These are phyloP conservation scores for Kodamaea sp. DNA, from an alignment of 1,139 yeast genomes.

Conservation along the genomic window DNA sequence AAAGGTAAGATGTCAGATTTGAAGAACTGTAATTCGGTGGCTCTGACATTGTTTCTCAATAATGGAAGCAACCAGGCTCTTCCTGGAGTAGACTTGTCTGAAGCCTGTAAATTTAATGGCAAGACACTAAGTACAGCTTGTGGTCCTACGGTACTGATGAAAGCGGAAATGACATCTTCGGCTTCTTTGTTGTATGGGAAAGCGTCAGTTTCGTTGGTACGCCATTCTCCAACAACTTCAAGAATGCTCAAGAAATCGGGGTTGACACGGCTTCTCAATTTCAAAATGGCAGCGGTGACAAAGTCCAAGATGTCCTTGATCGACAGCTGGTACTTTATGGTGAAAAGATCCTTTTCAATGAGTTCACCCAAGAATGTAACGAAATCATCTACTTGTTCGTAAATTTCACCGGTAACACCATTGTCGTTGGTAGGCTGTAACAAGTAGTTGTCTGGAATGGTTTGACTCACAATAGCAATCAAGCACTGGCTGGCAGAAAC, in stretches of 20 bases:
- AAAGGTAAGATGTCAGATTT: slow-evolving; percentile 66
- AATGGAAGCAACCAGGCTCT: slow-evolving; percentile 97
- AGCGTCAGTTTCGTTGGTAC: slow-evolving; percentile 71
- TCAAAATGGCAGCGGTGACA: slow-evolving; percentile 61
- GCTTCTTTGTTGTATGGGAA: slow-evolving; percentile 77
- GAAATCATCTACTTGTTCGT: slow-evolving; percentile 58
- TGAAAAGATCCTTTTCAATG: slow-evolving; percentile 57
- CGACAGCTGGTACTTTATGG: slow-evolving; percentile 76
- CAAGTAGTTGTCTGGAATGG: slow-evolving; percentile 61
- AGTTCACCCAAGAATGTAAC: slow-evolving; percentile 50
- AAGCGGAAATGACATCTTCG: slow-evolving; percentile 78
- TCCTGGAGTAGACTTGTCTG: slow-evolving; percentile 49
- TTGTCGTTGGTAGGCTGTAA: slow-evolving; percentile 49
- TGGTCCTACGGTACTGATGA: slow-evolving; percentile 82
- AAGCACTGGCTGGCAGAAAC: slow-evolving; percentile 84
- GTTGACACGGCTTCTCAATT: slow-evolving; percentile 65
- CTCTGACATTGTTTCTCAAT: slow-evolving; percentile 79
- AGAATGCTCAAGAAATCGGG: slow-evolving; percentile 72
- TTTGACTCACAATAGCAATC: slow-evolving; percentile 69
- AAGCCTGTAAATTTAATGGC: slow-evolving; percentile 66
- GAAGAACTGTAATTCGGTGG: slow-evolving; percentile 68
- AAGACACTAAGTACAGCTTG: slow-evolving; percentile 70
- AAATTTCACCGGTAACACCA: slow-evolving; percentile 44
- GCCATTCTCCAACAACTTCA: slow-evolving; percentile 79
- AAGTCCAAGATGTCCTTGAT: slow-evolving; percentile 75